phyloP scores from a whole-genome alignment of 192 early-diverging fungal species.

The Umbelopsis sp. region DNA sequence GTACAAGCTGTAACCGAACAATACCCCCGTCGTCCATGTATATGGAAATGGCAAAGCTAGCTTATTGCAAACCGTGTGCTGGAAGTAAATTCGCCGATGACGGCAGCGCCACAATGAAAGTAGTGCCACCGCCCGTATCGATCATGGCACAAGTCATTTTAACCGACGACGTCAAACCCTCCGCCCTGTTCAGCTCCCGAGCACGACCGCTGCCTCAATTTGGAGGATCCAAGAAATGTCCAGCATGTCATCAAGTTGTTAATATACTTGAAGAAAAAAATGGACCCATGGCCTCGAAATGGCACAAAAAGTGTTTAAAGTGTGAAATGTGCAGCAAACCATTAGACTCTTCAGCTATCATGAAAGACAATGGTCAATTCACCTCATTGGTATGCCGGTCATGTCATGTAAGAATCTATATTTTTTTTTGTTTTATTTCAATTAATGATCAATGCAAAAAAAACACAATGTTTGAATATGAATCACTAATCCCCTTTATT shows the following conservation, averaged over 20 bases:
- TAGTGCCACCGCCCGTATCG: slow-evolving; percentile 21
- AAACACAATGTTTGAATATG: too few species aligned
- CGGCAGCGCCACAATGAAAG: slow-evolving; percentile 6
- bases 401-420: neutral
- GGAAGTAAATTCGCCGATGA: neutral
- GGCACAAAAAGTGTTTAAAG: slow-evolving; percentile 33
- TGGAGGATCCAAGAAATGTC: slow-evolving; percentile 24
- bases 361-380: slow-evolving; percentile 11
- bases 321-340: slow-evolving; percentile 28
- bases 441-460: neutral
- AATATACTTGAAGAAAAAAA: slow-evolving; percentile 33
- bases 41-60: slow-evolving; percentile 15
- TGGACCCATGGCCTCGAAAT: slow-evolving; percentile 30
- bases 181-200: slow-evolving; percentile 25
- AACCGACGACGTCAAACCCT: slow-evolving; percentile 18
- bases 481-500: too few species aligned
- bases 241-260: slow-evolving; percentile 27
- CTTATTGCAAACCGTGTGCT: slow-evolving; percentile 25
- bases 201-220: slow-evolving; percentile 28
- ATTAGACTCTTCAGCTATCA: slow-evolving; percentile 33
- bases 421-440: neutral
- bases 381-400: neutral
- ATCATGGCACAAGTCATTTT: neutral
- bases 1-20: slow-evolving; percentile 20
- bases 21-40: slow-evolving; percentile 28